These are phyloP conservation scores for Candida loeiensis DNA, from an alignment of 805 yeast species.

Conservation along the genomic window DNA sequence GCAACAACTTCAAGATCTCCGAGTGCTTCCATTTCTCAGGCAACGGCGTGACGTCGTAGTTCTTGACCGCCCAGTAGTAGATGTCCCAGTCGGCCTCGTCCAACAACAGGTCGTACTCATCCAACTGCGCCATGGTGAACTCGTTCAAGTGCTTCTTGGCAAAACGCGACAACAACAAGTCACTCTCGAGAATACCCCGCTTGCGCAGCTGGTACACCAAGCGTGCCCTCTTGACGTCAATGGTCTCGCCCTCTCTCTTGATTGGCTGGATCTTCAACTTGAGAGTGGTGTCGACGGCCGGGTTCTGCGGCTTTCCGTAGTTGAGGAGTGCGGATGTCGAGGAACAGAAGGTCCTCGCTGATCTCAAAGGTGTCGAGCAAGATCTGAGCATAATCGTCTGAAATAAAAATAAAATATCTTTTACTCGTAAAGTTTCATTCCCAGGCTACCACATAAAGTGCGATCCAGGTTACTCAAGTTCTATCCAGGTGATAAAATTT, in stretches of 20 bases:
- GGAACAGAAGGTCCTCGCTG: background rate
- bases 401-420: no score
- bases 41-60: slow-evolving; percentile 75
- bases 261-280: slow-evolving; percentile 75
- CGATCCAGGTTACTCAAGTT: no score
- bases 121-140: slow-evolving; percentile 62
- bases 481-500: no score
- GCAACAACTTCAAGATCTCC: slow-evolving; percentile 58
- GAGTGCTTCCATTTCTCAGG: slow-evolving; percentile 83
- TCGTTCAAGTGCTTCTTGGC: slow-evolving; percentile 67
- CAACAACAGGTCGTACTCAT: slow-evolving; percentile 79
- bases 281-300: slow-evolving; percentile 40
- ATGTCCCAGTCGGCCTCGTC: slow-evolving; percentile 99
- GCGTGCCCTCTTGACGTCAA: slow-evolving; percentile 79
- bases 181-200: slow-evolving; percentile 93
- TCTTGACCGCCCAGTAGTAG: slow-evolving; percentile 94
- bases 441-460: no score
- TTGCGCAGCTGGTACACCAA: slow-evolving; percentile 87
- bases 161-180: slow-evolving; percentile 76
- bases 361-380: background rate
- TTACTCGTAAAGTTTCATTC: no score
- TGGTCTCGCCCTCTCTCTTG: slow-evolving; percentile 67
- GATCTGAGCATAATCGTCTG: background rate
- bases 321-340: slow-evolving; percentile 19
- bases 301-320: slow-evolving; percentile 42